Conservation (phyloP, 2,329 filamentous ascomycete genomes). For the Trichophyton simii region DNA sequence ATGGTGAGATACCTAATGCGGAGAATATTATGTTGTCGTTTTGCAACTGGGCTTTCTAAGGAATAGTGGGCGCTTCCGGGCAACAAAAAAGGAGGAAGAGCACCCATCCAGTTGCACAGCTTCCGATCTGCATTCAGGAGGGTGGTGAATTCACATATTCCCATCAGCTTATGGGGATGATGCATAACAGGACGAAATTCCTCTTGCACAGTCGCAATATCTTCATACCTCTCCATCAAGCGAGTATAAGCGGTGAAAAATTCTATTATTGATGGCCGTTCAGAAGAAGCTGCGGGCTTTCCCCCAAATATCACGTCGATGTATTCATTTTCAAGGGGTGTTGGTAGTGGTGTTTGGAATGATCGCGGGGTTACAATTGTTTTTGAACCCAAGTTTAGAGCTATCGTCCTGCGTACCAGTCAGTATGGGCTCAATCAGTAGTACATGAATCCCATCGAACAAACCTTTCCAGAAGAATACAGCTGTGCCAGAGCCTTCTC, state of each 20-base stretch:
- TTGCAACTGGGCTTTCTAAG: slow-evolving; percentile 14
- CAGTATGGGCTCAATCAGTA: neutral
- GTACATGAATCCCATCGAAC: neutral
- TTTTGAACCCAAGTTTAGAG: slow-evolving; percentile 15
- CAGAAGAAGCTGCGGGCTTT: slow-evolving; percentile 2
- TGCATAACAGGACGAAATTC: slow-evolving; percentile 13
- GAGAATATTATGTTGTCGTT: slow-evolving; percentile 17
- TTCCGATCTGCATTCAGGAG: slow-evolving; percentile 15
- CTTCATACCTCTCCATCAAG: slow-evolving; percentile 17
- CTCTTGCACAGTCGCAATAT: slow-evolving; percentile 15
- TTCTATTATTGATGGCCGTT: slow-evolving; percentile 18
- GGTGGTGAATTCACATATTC: slow-evolving; percentile 13
- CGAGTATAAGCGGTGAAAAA: slow-evolving; percentile 16
- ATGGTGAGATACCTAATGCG: slow-evolving; percentile 18
- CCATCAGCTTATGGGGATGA: slow-evolving; percentile 15
- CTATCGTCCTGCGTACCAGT: slow-evolving; percentile 13
- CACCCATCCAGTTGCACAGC: slow-evolving; percentile 17
- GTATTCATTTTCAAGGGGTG: slow-evolving; percentile 18
- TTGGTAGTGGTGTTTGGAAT: slow-evolving; percentile 16
- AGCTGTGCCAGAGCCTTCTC: slow-evolving; percentile 20
- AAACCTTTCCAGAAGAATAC: slow-evolving; percentile 16
- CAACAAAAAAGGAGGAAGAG: slow-evolving; percentile 16
- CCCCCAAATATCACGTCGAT: slow-evolving; percentile 15
- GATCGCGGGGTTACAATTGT: slow-evolving; percentile 12
- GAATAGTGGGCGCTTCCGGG: neutral